A percentile compares a stretch with the other conserved stretches of the same genome.
These are phyloP conservation scores for Rhodotorula glutinis DNA, from an alignment of 1,284 basidiomycete genomes.

Conservation along the genomic window DNA sequence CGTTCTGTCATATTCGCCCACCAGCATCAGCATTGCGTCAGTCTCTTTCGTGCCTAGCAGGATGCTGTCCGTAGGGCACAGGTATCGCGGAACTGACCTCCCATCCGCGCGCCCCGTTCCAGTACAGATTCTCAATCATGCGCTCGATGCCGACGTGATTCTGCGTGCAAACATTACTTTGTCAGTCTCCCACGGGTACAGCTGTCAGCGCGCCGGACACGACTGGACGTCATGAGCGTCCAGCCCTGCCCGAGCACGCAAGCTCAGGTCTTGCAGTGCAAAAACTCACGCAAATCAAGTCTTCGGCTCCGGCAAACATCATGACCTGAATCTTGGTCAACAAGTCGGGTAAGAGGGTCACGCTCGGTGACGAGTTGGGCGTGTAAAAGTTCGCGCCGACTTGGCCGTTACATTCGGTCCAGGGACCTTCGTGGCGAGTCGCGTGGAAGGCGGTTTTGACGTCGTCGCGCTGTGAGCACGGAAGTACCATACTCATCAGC, in stretches of 20 bases:
- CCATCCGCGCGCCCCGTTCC: conserved; percentile 81
- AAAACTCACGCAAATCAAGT: conserved; percentile 69
- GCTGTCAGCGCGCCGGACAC: too few species aligned
- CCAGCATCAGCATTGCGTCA: conserved; percentile 1
- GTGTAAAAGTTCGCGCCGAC: conserved; percentile 66
- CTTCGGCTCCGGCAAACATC: conserved; percentile 91
- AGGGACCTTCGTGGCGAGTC: conserved; percentile 67
- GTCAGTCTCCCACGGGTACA: background rate
- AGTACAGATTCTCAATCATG: conserved; percentile 75
- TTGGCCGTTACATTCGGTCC: conserved; percentile 79
- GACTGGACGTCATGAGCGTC: too few species aligned
- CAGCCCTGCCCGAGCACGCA: too few species aligned
- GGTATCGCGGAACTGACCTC: conserved; percentile 58
- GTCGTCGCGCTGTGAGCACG: conserved; percentile 61
- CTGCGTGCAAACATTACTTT: conserved; percentile 21
- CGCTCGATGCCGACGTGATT: conserved; percentile 88
- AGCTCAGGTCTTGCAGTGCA: too few species aligned
- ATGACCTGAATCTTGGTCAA: conserved; percentile 75
- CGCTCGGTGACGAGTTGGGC: conserved; percentile 63
- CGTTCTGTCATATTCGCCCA: conserved; percentile 55
- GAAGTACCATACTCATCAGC: too few species aligned
- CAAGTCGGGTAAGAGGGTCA: conserved; percentile 73
- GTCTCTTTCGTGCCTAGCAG: background rate
- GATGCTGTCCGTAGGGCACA: too few species aligned
- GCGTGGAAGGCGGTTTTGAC: conserved; percentile 84